Base-by-base conservation (phyloP, 1,139 yeast species). In the Zygosaccharomyces sapae region DNA sequence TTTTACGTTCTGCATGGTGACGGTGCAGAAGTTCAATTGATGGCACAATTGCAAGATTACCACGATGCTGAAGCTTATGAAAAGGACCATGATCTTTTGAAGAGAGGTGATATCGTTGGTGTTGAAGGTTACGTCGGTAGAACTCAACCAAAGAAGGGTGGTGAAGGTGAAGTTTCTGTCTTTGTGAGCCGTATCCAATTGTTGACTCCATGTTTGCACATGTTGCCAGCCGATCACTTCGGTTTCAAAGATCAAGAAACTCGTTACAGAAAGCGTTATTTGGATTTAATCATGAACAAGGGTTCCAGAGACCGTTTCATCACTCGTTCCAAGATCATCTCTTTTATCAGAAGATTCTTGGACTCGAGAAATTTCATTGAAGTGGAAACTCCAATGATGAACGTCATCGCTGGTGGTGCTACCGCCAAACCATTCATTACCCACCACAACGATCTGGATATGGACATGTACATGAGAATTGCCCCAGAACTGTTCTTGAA, bases 311-410 rank as follows among this genome's bases (percentile, higher is more conserved):
- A 83, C 61, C 81, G 86, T 68, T 92, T 92, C 75, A 77, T 84
- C 63, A 80, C 81, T 47, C 84, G 98, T 74, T 86, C 96, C 56
- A 80, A 85, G 74, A 90, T 92, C 68, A 89, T 92, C 68, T 75
- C 86, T 51, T 90, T 77, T 73, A 85, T 92, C 61, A 87, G 98
- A 75, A 75, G 73, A 55, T 92, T 88, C 72, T 80, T 92, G 66
- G 97, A 92, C 70, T 65, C 70, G 59, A 80, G 96, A 71, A 86
- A 83, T 55, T 92, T 86, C 68, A 75, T 88, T 59, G 98, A 92
- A 76, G 98, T 92, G 55, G 98, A 92, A 75, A 92, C 98, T 51
- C 98, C 98, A 64, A 92, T 92, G 86, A 85, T 92, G 94, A 92
- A 92, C 73, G 86, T 88, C 59, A 89, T 92, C 70, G 97, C 98